phyloP scores from a whole-genome alignment of 2,329 filamentous ascomycete species.

The Nigrograna mackinnonii region DNA sequence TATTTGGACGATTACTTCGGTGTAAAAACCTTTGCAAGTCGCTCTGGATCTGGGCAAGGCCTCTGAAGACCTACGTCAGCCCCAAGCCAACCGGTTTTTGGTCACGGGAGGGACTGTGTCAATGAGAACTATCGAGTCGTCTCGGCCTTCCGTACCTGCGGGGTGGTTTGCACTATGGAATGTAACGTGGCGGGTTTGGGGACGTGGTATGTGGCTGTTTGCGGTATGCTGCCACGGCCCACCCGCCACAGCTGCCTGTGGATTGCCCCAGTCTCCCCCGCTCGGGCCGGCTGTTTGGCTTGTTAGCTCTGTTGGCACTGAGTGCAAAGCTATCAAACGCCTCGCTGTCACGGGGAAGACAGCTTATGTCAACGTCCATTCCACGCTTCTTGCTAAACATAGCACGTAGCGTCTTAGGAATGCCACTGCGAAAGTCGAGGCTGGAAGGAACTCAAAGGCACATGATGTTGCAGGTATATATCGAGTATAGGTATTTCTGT shows the following conservation, averaged over 20 bases:
- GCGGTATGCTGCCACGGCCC: slow-evolving; percentile 21
- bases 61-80: no score
- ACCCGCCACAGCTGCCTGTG: slow-evolving; percentile 19
- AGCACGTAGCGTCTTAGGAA: slow-evolving; percentile 32
- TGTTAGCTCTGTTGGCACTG: slow-evolving; percentile 13
- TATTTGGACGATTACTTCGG: no score
- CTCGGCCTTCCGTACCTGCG: neutral
- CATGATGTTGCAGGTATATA: slow-evolving; percentile 34
- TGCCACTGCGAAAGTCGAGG: slow-evolving; percentile 32
- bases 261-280: slow-evolving; percentile 28
- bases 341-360: slow-evolving; percentile 13
- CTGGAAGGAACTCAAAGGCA: slow-evolving; percentile 32
- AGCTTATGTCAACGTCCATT: slow-evolving; percentile 37
- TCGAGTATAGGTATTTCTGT: slow-evolving; percentile 34
- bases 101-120: no score
- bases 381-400: slow-evolving; percentile 36
- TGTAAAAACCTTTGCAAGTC: no score
- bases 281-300: slow-evolving; percentile 17
- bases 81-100: no score
- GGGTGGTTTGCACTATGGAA: slow-evolving; percentile 8
- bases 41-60: no score
- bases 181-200: slow-evolving; percentile 17
- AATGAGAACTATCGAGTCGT: no score
- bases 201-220: slow-evolving; percentile 23
- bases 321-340: slow-evolving; percentile 25